These are phyloP conservation scores for Osmozyma mogii DNA, from an alignment of 805 yeast genomes.

Conservation along the genomic window DNA sequence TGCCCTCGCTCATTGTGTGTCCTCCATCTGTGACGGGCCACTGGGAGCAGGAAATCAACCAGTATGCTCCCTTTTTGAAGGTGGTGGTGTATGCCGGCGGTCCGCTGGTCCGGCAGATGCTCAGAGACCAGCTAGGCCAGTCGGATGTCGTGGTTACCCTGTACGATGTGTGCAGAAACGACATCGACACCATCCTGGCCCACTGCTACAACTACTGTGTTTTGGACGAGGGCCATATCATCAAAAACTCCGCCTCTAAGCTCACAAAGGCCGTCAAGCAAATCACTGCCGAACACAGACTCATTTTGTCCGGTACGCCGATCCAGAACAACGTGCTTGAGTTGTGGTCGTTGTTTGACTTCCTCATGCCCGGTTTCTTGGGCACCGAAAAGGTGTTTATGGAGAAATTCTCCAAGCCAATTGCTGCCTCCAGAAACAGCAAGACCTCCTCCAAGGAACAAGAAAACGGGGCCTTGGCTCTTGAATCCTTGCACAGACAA, in stretches of 20 bases:
- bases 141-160: slow-evolving; percentile 91
- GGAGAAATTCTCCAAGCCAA: slow-evolving; percentile 95
- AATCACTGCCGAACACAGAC: slow-evolving; percentile 78
- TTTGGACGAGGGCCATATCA: slow-evolving; percentile 95
- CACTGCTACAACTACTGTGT: slow-evolving; percentile 88
- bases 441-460: slow-evolving; percentile 89
- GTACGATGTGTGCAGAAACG: slow-evolving; percentile 94
- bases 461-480: slow-evolving; percentile 92
- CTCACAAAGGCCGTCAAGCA: slow-evolving; percentile 81
- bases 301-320: slow-evolving; percentile 94
- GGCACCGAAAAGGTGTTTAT: slow-evolving; percentile 93
- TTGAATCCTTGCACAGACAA: slow-evolving; percentile 94
- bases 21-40: slow-evolving; percentile 98
- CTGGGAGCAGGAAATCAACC: slow-evolving; percentile 93
- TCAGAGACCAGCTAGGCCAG: slow-evolving; percentile 43
- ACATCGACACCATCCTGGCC: slow-evolving; percentile 51
- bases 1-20: slow-evolving; percentile 84
- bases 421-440: slow-evolving; percentile 84
- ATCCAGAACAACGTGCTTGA: slow-evolving; percentile 96
- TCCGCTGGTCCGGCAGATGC: slow-evolving; percentile 58
- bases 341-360: slow-evolving; percentile 95
- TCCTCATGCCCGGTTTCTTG: slow-evolving; percentile 96
- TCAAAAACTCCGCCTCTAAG: slow-evolving; percentile 85
- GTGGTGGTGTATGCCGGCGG: slow-evolving; percentile 91
- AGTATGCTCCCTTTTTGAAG: slow-evolving; percentile 80